phyloP scores from a whole-genome alignment of 305 asterid genomes.

The Rubia balearica region DNA sequence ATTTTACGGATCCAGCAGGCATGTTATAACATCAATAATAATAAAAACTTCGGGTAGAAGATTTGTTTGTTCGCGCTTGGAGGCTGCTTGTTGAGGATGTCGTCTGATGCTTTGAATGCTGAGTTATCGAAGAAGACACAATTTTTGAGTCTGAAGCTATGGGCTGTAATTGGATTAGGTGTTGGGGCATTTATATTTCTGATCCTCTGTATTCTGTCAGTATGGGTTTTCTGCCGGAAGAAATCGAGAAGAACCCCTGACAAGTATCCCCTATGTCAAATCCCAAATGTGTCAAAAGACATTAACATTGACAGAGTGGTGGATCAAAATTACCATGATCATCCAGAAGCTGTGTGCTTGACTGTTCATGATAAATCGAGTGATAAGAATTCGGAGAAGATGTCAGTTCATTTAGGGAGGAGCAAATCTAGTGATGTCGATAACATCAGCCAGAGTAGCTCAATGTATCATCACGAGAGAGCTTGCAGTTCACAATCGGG shows the following conservation, averaged over 20 bases:
- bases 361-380: conserved; percentile 48
- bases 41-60: conserved; percentile 17
- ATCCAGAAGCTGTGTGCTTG: conserved; percentile 42
- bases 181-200: conserved; percentile 70
- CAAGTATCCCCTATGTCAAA: conserved; percentile 44
- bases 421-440: conserved; percentile 67
- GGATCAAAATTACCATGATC: conserved; percentile 36
- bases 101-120: conserved; percentile 46
- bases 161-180: conserved; percentile 79
- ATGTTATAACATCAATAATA: conserved; percentile 33
- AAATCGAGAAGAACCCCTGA: conserved; percentile 51
- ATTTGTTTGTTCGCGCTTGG: conserved; percentile 11
- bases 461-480: conserved; percentile 57
- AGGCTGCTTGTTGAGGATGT: conserved; percentile 39
- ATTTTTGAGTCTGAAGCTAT: conserved; percentile 62
- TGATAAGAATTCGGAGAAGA: conserved; percentile 58
- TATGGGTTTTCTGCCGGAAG: conserved; percentile 66
- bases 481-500: conserved; percentile 82
- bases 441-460: conserved; percentile 74
- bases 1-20: conserved; percentile 42
- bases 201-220: conserved; percentile 63
- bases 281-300: conserved; percentile 76
- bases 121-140: conserved; percentile 52
- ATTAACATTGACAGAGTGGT: conserved; percentile 67
- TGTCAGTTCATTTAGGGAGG: conserved; percentile 63